Conservation (phyloP, 2,329 filamentous ascomycete species). For the Fusarium camptoceras region DNA sequence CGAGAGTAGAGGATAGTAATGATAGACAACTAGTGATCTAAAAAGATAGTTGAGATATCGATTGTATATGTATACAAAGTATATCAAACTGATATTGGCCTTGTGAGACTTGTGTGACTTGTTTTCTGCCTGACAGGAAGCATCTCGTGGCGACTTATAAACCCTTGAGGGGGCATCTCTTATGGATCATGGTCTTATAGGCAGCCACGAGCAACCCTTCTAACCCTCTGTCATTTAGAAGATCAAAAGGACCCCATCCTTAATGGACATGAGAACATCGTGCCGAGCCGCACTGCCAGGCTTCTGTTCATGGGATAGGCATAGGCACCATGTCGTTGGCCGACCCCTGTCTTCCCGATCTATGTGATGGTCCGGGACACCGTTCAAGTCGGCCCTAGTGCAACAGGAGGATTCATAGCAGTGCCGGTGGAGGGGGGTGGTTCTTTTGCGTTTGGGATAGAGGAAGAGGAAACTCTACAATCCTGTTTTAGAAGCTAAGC, state of each 20-base stretch:
- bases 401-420: not conserved
- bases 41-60: slow-evolving; percentile 5
- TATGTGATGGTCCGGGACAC: slow-evolving; percentile 22
- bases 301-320: slow-evolving; percentile 42
- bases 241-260: slow-evolving; percentile 21
- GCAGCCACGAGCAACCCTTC: slow-evolving; percentile 23
- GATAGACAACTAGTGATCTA: slow-evolving; percentile 14
- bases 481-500: slow-evolving; percentile 6
- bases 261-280: slow-evolving; percentile 27
- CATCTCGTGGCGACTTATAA: slow-evolving; percentile 38
- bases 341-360: slow-evolving; percentile 24
- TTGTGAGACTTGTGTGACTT: slow-evolving; percentile 15
- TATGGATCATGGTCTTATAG: slow-evolving; percentile 31
- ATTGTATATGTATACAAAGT: slow-evolving; percentile 12
- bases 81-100: not conserved
- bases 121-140: slow-evolving; percentile 35
- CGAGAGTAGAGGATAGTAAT: not conserved
- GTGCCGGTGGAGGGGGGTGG: slow-evolving; percentile 1
- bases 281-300: slow-evolving; percentile 47
- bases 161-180: slow-evolving; percentile 20
- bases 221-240: not conserved
- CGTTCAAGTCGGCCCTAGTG: slow-evolving; percentile 11
- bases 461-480: not conserved
- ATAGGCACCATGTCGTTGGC: slow-evolving; percentile 25
- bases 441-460: not conserved